Base-by-base conservation (phyloP, 73 alveolate genomes). In the Urostyla sp. region DNA sequence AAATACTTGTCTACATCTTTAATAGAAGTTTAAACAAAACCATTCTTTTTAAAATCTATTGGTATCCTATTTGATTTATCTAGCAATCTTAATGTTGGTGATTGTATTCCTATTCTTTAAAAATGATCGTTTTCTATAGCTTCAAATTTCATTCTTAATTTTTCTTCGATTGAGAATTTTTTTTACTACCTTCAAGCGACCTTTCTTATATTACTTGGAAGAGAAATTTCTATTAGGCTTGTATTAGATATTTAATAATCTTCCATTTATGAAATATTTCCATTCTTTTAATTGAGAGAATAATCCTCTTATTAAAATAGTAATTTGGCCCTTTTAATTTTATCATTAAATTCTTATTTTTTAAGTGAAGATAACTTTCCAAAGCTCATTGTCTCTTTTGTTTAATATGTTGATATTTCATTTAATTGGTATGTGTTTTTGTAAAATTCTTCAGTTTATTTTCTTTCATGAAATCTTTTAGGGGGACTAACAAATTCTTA, bases 121-220 rank as follows among this genome's bases (percentile, higher is more conserved):
- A 69, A 69, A 16, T 49, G 44, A 49, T 69, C 83, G 32, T 69
- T 54, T 48, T 69, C 5, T 13, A 46, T 5, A 16, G 31, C 31
- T 27, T 69, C 69, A 6, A 69, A n/a, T 30, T 69, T 38, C 34
- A 69, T 49, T 40, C 28, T 27, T 45, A 45, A 48, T 45, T 31
- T 45, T 20, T 69, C 83, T 35, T 69, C 83, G 6, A 49, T 59
- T 49, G 83, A 69, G 49, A 69, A 49, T 69, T 54, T 48, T 38
- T 45, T 69, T 7, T 40, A 26, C 15, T 15, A 5, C 26, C 43
- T 40, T 2, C 44, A 21, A 2, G 24, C 44, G 55, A 63, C 35
- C 8, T 23, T 36, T 48, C 44, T 63, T 1, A 63, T 2, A 43
- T 18, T 27, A n/a, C 61, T 63, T 43, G 37, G 37, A 3, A 63